Evolutionary conservation across 2,329 filamentous ascomycete species (phyloP), one percentile per base, ranked within the genome.

Genomic region (Domatiomyces catenatus): DNA sequence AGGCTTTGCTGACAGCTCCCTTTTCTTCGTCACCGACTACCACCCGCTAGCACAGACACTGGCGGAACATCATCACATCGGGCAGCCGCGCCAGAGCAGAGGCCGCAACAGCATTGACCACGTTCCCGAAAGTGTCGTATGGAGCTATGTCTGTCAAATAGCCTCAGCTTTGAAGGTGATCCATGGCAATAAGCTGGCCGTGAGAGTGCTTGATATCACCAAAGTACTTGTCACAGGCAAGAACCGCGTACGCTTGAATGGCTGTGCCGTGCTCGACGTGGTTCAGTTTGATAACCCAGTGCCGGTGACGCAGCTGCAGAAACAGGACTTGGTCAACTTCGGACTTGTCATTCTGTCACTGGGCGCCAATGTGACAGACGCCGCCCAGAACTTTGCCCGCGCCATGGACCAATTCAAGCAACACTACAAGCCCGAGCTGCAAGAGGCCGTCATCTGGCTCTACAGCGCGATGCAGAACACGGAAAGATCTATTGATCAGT

Each of bases 21-120:
- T 98, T 50, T 84, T 98, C 47, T 84, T 98, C 61, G 88, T 94
- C 20, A 92, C 87, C 54, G 87, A 94, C 64, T 98, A 94, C 62
- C 86, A 92, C 61, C 90, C 92, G 1, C 74, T 92, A 18, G 86
- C 90, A 2, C 93, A 92, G 66, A 94, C 90, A 0, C 75, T 98
- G 20, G 79, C 83, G 32, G 90, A 96, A 62, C 79, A 85, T 60
- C 86, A 95, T 50, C 58, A 71, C 46, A 65, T 65, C 42, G 61
- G 62, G 42, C 64, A 66, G 42, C 65, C 60, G 42, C 64, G 69
- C 32, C 68, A 67, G 45, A 61, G 64, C 63, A 57, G 66, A 67
- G 63, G 66, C 66, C 64, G 74, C 51, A 64, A 64, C 24, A 67
- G 71, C 70, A 51, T 72, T 64, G 59, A 69, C 66, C 60, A 76